phyloP scores from a whole-genome alignment of 306 rosid genomes.

The apple (Malus domestica) region DNA sequence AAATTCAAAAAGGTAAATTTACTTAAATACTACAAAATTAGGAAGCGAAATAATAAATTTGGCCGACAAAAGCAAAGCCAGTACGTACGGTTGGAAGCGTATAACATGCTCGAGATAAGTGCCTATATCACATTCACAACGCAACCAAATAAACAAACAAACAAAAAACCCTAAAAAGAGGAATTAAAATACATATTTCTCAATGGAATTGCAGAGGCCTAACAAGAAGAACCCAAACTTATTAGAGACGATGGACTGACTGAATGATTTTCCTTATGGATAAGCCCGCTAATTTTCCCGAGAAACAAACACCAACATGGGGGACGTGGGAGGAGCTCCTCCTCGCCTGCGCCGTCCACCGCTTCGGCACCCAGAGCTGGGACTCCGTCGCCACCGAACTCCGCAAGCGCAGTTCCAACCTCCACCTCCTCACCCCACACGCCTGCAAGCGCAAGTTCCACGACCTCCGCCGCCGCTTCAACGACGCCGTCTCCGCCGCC shows the following conservation, averaged over 20 bases:
- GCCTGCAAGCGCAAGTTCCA: constrained; percentile 16
- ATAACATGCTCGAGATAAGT: not conserved
- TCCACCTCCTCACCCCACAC: constrained; percentile 13
- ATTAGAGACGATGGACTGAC: not conserved
- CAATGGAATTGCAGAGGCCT: not conserved
- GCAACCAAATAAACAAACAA: not conserved
- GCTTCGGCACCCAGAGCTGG: constrained; percentile 26
- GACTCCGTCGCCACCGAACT: constrained; percentile 24
- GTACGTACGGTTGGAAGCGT: not conserved
- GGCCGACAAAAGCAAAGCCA: not conserved
- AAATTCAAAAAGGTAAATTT: not conserved
- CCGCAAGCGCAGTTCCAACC: constrained; percentile 16
- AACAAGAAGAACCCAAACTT: not conserved
- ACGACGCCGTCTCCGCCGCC: not conserved
- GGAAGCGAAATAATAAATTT: not conserved
- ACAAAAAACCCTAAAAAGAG: not conserved
- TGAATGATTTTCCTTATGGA: constrained; percentile 1
- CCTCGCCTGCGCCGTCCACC: constrained; percentile 27
- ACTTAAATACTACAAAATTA: too few relatives aligned
- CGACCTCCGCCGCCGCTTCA: constrained; percentile 24
- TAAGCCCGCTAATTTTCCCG: constrained; percentile 6
- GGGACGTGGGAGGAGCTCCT: constrained; percentile 34
- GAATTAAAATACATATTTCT: not conserved
- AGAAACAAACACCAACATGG: constrained; percentile 21
- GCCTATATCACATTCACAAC: not conserved